A percentile compares a stretch with the other conserved stretches of the same genome.
phyloP scores from a whole-genome alignment of 768 basidiomycete genomes.

The Tricholoma sp. region DNA sequence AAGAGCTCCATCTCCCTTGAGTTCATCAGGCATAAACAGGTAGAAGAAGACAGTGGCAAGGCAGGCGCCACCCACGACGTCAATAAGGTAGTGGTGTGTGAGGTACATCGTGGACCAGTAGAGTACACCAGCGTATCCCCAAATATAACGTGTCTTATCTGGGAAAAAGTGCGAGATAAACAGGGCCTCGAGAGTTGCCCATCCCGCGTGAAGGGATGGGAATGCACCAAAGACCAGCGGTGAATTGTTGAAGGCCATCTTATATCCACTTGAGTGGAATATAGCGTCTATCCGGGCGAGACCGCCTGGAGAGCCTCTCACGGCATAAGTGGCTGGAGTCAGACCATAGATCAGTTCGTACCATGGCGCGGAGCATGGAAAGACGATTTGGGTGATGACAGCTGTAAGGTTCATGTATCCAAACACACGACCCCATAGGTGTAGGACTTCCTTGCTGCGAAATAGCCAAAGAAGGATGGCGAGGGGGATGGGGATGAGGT shows the following conservation, averaged over 20 bases:
- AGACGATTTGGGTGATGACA: slow-evolving; percentile 80
- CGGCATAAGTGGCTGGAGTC: slow-evolving; percentile 88
- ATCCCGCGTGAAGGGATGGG: slow-evolving; percentile 88
- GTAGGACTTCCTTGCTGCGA: slow-evolving; percentile 72
- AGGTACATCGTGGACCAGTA: slow-evolving; percentile 99
- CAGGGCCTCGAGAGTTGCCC: slow-evolving; percentile 87
- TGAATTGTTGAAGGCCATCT: slow-evolving; percentile 73
- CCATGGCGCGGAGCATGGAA: slow-evolving; percentile 96
- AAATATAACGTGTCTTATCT: slow-evolving; percentile 56
- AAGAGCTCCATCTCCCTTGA: slow-evolving; percentile 51
- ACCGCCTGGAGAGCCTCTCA: slow-evolving; percentile 91
- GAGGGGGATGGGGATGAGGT: slow-evolving; percentile 80
- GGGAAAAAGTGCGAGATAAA: slow-evolving; percentile 97
- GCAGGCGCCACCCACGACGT: slow-evolving; percentile 91
- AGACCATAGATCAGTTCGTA: slow-evolving; percentile 97
- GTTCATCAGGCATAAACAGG: slow-evolving; percentile 76
- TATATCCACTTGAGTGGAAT: slow-evolving; percentile 74
- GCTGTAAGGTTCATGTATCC: slow-evolving; percentile 92
- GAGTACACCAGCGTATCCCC: slow-evolving; percentile 79
- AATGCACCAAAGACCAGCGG: slow-evolving; percentile 97
- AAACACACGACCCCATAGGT: slow-evolving; percentile 81
- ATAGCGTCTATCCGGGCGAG: slow-evolving; percentile 88
- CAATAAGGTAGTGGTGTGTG: slow-evolving; percentile 97
- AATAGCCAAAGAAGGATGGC: slow-evolving; percentile 88
- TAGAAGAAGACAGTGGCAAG: slow-evolving; percentile 87